Percentiles rank a stretch among this genome's conserved stretches.
Conservation (phyloP, 139 green algal species). For the Micromonas commoda region DNA sequence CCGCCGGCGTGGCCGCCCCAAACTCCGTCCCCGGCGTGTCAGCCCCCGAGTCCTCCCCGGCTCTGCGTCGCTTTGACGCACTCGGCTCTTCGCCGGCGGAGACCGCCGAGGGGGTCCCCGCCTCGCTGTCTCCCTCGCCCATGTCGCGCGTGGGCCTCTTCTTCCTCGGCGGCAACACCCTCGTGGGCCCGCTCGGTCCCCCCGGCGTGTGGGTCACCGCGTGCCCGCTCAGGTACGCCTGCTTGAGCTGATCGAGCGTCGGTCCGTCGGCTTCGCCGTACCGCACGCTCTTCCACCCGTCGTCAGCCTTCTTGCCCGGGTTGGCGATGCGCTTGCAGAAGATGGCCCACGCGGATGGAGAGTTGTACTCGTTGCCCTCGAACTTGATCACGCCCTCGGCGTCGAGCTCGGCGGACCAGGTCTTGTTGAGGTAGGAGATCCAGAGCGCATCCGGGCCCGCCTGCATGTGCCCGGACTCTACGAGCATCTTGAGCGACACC, state of each 20-base stretch:
- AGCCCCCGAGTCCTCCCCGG: too few species aligned
- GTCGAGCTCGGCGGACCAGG: background rate
- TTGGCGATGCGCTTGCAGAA: conserved; percentile 16
- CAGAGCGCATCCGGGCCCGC: background rate
- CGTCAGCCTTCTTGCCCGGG: conserved; percentile 24
- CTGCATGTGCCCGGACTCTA: background rate
- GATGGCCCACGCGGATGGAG: conserved; percentile 21
- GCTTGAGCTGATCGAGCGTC: conserved; percentile 1
- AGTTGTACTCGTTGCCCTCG: background rate
- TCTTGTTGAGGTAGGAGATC: conserved; percentile 4
- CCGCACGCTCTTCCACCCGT: conserved; percentile 19
- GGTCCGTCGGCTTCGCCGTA: conserved; percentile 2
- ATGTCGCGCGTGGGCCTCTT: too few species aligned
- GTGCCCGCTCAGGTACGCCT: background rate
- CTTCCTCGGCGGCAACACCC: too few species aligned
- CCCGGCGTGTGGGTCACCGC: too few species aligned
- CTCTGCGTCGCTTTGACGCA: too few species aligned
- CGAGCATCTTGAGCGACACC: background rate
- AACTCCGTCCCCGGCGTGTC: too few species aligned
- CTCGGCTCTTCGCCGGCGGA: too few species aligned
- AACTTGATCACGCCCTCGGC: conserved; percentile 3
- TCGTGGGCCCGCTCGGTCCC: too few species aligned
- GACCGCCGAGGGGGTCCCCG: too few species aligned
- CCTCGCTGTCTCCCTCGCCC: too few species aligned
- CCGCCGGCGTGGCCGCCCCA: too few species aligned